Evolutionary conservation across 148 eudicot species (phyloP).

Genomic region (Oxyria digyna): DNA sequence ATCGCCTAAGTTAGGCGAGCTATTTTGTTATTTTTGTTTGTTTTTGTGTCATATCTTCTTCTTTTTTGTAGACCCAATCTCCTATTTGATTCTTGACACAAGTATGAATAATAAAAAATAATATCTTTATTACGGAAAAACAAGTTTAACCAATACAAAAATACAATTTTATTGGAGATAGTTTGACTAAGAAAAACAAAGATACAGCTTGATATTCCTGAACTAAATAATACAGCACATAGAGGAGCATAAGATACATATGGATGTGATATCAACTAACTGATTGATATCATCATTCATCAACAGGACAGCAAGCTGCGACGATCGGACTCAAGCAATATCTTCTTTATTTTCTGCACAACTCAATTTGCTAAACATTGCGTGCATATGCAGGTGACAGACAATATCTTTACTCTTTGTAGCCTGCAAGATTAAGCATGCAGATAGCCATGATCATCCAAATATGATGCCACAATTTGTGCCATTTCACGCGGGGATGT

Average conservation of each 20-base stretch:
- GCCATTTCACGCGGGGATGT: slow-evolving; percentile 4
- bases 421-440: not conserved
- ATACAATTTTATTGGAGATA: not conserved
- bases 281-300: slow-evolving; percentile 1
- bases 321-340: not conserved
- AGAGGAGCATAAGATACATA: not conserved
- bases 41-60: no score
- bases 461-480: slow-evolving; percentile 6
- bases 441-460: slow-evolving; percentile 1
- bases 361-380: not conserved
- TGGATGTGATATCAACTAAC: not conserved
- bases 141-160: not conserved
- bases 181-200: not conserved
- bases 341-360: not conserved
- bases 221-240: not conserved
- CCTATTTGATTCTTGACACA: not conserved
- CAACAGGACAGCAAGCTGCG: not conserved
- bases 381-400: not conserved
- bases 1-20: no score
- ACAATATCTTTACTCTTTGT: not conserved
- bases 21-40: no score
- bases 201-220: not conserved
- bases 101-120: not conserved
- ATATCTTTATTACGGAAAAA: not conserved
- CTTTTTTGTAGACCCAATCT: no score